Conservation (phyloP, 176 grass and related monocot genomes). For the Poa annua region DNA sequence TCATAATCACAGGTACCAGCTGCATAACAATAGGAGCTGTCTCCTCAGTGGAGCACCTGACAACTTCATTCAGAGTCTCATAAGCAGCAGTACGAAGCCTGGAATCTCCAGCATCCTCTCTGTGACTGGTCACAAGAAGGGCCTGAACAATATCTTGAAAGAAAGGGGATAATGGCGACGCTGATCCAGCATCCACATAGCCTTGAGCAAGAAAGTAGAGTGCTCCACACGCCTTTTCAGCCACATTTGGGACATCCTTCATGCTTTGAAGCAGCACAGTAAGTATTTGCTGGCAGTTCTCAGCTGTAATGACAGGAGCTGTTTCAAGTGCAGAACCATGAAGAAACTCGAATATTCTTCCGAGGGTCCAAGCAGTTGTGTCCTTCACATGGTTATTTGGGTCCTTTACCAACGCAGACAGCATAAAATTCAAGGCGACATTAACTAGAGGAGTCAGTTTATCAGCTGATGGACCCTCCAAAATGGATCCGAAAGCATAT, state of each 20-base stretch:
- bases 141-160: constrained; percentile 84
- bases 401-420: constrained; percentile 70
- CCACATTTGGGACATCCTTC: constrained; percentile 95
- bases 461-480: constrained; percentile 85
- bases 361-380: constrained; percentile 92
- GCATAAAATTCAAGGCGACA: constrained; percentile 79
- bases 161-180: constrained; percentile 70
- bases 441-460: constrained; percentile 80
- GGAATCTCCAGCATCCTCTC: constrained; percentile 73
- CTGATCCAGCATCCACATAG: constrained; percentile 68
- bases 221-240: constrained; percentile 85
- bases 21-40: constrained; percentile 77
- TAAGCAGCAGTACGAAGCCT: constrained; percentile 79
- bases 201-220: constrained; percentile 91
- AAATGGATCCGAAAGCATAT: constrained; percentile 89
- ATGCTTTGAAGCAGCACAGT: constrained; percentile 83
- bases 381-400: constrained; percentile 90
- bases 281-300: constrained; percentile 78
- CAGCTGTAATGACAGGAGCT: constrained; percentile 64
- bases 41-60: constrained; percentile 76
- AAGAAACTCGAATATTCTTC: constrained; percentile 93
- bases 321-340: constrained; percentile 82
- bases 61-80: constrained; percentile 86
- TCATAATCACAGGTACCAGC: constrained; percentile 77
- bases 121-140: constrained; percentile 77